Conservation (phyloP, 768 basidiomycete species). For the Kockovaella imperatae region DNA sequence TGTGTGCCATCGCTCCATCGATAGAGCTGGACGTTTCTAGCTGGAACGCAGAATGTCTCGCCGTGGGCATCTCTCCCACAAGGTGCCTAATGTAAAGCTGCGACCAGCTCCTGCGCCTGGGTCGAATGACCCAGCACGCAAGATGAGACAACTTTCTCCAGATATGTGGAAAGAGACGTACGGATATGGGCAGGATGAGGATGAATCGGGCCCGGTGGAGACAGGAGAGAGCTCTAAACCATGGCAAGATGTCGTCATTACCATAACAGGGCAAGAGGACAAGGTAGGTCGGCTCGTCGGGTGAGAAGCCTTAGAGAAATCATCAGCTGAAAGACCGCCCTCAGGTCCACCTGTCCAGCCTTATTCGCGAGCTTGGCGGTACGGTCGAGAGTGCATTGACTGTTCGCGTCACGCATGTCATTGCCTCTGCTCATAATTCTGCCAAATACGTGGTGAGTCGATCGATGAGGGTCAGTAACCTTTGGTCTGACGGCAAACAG, state of each 20-base stretch:
- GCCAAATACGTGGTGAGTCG: slow-evolving; percentile 67
- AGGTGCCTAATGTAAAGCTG: slow-evolving; percentile 46
- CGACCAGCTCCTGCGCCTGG: slow-evolving; percentile 34
- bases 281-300: slow-evolving; percentile 21
- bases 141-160: neutral
- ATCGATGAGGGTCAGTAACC: neutral
- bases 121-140: neutral
- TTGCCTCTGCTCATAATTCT: slow-evolving; percentile 71
- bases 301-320: no score
- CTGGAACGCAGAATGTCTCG: slow-evolving; percentile 25
- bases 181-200: slow-evolving; percentile 15
- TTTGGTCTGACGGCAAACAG: slow-evolving; percentile 46
- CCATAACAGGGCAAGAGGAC: slow-evolving; percentile 35
- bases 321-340: slow-evolving; percentile 6
- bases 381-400: slow-evolving; percentile 63
- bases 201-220: slow-evolving; percentile 15
- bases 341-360: slow-evolving; percentile 63
- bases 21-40: neutral
- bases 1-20: no score
- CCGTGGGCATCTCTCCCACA: slow-evolving; percentile 43
- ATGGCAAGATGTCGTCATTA: slow-evolving; percentile 22
- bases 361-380: slow-evolving; percentile 76
- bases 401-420: slow-evolving; percentile 75
- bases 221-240: slow-evolving; percentile 13
- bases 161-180: slow-evolving; percentile 7